Evolutionary conservation across 228 moss, liverwort and hornwort species (phyloP).

Genomic region (Sphagnum fallax): DNA sequence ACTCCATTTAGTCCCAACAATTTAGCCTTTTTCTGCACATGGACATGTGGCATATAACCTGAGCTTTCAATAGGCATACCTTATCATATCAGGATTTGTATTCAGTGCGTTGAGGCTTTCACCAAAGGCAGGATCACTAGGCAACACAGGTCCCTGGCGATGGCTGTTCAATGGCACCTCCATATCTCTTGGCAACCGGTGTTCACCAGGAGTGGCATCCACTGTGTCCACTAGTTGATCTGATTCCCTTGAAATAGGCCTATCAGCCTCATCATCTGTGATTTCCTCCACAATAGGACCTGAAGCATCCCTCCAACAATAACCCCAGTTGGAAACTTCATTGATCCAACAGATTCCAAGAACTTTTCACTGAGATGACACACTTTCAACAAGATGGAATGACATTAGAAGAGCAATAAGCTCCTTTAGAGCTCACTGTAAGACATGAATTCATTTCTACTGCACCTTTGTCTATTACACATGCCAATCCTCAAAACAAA

Average conservation of each 20-base stretch:
- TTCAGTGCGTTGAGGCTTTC: constrained; percentile 56
- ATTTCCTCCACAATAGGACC: constrained; percentile 89
- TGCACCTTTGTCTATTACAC: too few species aligned
- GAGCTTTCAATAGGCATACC: constrained; percentile 27
- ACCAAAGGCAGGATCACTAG: constrained; percentile 39
- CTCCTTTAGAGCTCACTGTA: too few species aligned
- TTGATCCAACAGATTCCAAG: background rate
- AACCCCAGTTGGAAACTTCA: background rate
- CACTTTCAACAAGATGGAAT: too few species aligned
- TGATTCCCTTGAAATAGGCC: constrained; percentile 20
- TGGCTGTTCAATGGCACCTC: constrained; percentile 18
- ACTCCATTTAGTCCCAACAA: too few species aligned
- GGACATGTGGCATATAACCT: too few species aligned
- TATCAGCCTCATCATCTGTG: constrained; percentile 73
- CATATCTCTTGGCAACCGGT: constrained; percentile 17
- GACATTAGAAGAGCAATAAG: too few species aligned
- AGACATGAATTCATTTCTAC: too few species aligned
- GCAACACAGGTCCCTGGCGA: constrained; percentile 28
- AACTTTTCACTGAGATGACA: too few species aligned
- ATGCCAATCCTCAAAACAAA: too few species aligned
- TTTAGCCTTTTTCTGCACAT: too few species aligned
- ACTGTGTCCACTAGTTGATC: constrained; percentile 12
- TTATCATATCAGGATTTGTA: constrained; percentile 83
- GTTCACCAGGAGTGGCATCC: constrained; percentile 15
- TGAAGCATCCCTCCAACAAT: constrained; percentile 12